These are phyloP conservation scores for Verticillium zaregamsianum DNA, from an alignment of 2,329 filamentous ascomycete genomes.

Conservation along the genomic window DNA sequence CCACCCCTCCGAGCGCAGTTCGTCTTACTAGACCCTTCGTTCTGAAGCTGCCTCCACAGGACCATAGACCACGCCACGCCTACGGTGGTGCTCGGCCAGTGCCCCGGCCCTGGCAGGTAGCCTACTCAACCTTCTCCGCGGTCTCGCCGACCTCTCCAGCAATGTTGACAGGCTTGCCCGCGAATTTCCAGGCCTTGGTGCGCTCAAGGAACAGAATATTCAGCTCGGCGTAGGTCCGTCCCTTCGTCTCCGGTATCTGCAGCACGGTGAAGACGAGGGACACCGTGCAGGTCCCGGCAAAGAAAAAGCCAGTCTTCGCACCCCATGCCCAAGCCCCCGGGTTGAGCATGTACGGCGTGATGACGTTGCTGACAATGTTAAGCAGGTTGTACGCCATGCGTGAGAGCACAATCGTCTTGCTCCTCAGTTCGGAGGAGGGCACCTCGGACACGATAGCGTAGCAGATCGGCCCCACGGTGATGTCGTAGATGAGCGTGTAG, in stretches of 20 bases:
- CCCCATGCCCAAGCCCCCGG: constrained; percentile 41
- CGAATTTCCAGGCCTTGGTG: neutral
- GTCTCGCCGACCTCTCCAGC: neutral
- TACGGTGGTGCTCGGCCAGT: no score
- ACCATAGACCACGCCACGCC: no score
- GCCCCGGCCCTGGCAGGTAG: no score
- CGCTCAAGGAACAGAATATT: constrained; percentile 45
- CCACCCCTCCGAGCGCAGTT: no score
- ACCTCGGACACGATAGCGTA: constrained; percentile 41
- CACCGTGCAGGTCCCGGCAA: constrained; percentile 36
- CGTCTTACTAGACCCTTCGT: no score
- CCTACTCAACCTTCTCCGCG: neutral
- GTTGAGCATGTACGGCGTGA: constrained; percentile 44
- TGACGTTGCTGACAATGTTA: constrained; percentile 41
- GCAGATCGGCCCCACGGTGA: constrained; percentile 40
- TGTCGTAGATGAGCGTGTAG: constrained; percentile 38
- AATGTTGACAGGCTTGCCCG: neutral
- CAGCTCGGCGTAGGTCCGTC: constrained; percentile 49
- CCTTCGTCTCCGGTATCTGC: constrained; percentile 50
- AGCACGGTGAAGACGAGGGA: constrained; percentile 47
- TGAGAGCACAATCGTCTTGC: constrained; percentile 41
- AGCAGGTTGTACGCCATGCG: constrained; percentile 43
- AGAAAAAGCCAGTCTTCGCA: constrained; percentile 44
- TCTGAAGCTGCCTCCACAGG: no score
- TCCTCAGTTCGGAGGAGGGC: constrained; percentile 37